Percentiles rank a stretch among this genome's conserved stretches.
Conservation (phyloP, 2,329 filamentous ascomycete genomes). For the Hysterium pulicare region DNA sequence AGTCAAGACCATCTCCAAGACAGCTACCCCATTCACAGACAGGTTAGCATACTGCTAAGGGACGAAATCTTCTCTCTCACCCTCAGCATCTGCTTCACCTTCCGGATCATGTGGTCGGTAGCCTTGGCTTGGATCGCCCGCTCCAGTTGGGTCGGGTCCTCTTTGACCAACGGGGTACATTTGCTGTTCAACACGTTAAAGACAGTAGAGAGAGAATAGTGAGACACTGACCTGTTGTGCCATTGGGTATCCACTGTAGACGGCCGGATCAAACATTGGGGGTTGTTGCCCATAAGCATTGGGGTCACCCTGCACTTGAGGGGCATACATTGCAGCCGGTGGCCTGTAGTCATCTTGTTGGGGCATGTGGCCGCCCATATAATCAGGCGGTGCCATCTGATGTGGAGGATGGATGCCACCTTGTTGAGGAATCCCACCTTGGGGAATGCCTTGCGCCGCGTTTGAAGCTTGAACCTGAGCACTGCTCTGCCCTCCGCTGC, state of each 20-base stretch:
- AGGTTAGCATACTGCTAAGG: conserved; percentile 13
- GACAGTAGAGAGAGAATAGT: conserved; percentile 1
- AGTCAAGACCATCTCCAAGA: too few species aligned
- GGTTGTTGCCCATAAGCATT: conserved; percentile 71
- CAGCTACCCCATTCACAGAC: background rate
- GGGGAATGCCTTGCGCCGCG: conserved; percentile 24
- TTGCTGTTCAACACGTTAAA: conserved; percentile 15
- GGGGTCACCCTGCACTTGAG: conserved; percentile 71
- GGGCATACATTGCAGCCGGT: conserved; percentile 76
- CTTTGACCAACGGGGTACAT: conserved; percentile 40
- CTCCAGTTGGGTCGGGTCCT: conserved; percentile 34
- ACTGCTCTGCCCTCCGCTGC: conserved; percentile 42
- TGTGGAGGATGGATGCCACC: conserved; percentile 44
- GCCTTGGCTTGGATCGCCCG: conserved; percentile 34
- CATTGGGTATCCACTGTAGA: conserved; percentile 79
- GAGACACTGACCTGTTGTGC: conserved; percentile 73
- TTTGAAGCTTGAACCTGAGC: conserved; percentile 42
- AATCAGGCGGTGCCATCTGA: conserved; percentile 55
- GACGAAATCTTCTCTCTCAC: conserved; percentile 39
- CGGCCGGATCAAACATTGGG: conserved; percentile 76
- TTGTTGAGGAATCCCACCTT: conserved; percentile 40
- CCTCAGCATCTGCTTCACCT: conserved; percentile 38
- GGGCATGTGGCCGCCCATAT: conserved; percentile 59
- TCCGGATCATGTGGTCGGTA: conserved; percentile 36
- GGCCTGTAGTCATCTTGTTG: conserved; percentile 67